Conservation (phyloP, 169 alveolate genomes). For the Plasmodium blacklocki region DNA sequence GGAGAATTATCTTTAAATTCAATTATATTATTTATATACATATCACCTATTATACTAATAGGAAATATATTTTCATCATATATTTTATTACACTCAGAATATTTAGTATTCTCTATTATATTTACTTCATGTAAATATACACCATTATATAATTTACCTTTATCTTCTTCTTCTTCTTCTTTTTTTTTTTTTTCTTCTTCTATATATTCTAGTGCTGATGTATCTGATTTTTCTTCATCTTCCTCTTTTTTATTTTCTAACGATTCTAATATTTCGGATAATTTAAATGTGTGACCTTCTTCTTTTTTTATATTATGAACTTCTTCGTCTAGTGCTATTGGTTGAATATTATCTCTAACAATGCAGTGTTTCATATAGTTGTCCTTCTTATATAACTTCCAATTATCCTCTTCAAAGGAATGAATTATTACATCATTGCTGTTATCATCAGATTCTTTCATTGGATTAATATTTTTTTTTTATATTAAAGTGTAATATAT, state of each 20-base stretch:
- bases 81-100: slow-evolving; percentile 8
- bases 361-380: slow-evolving; percentile 70
- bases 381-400: slow-evolving; percentile 37
- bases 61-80: slow-evolving; percentile 19
- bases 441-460: neutral
- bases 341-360: slow-evolving; percentile 53
- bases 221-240: slow-evolving; percentile 13
- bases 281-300: slow-evolving; percentile 42
- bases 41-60: slow-evolving; percentile 51
- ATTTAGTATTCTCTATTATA: slow-evolving; percentile 31
- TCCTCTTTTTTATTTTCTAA: slow-evolving; percentile 45
- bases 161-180: slow-evolving; percentile 17
- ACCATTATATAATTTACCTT: slow-evolving; percentile 26
- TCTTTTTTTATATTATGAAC: slow-evolving; percentile 53
- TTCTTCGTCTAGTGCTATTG: slow-evolving; percentile 69
- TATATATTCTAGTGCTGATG: slow-evolving; percentile 37
- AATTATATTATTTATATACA: slow-evolving; percentile 32
- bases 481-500: no score
- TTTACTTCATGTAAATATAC: slow-evolving; percentile 63
- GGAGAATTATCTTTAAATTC: slow-evolving; percentile 57
- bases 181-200: slow-evolving; percentile 19
- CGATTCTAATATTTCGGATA: slow-evolving; percentile 58
- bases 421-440: neutral
- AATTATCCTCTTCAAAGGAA: slow-evolving; percentile 25
- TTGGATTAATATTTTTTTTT: no score